Base-by-base conservation (phyloP, 345 rosid species). In the Brassica nigra region DNA sequence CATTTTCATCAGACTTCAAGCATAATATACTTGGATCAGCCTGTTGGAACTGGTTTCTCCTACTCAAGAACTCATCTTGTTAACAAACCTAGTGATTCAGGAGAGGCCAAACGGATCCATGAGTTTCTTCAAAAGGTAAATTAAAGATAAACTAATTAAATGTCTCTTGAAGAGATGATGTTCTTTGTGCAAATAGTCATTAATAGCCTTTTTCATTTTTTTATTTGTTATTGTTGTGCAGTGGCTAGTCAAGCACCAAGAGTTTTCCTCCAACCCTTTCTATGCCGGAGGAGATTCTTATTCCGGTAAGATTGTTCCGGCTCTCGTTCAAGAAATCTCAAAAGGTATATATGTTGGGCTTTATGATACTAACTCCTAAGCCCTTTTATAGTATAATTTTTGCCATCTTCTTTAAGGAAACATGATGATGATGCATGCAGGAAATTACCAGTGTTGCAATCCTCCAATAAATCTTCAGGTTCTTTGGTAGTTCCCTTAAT, bases 381-480 rank as follows among this genome's bases (percentile, higher is more conserved):
- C 59, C 59, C 57, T 49, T 14, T 49, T 47, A 14, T 47, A 12
- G 6, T 12, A 14, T 16, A 0, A 2, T 16, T 55, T 20, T 20
- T 57, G 15, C 16, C 1, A 47, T 47, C 16, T 57, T 70, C 78
- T 63, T 5, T 8, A 58, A 9, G 10, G 5, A 58, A 58, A 57
- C 12, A 57, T 20, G 12, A 61, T 29, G 11, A 59, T 72, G 62
- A 8, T 39, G 12, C 1, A 49, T 49, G 57, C 89, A 91, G 94
- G 86, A 78, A 92, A 92, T 36, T 83, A 83, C 6, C 78, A 70
- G 14, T 85, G 85, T 4, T 37, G 59, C 33, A 33, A 65, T 34
- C 92, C 91, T 34, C 42, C 33, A 2, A 76, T 89, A 47, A 86
- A 88, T 75, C 81, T 92, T 8, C 87, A 90, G 92, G 97, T 88